Evolutionary conservation across 2,329 filamentous ascomycete species (phyloP).

Genomic region (Fusarium oligoseptatum): DNA sequence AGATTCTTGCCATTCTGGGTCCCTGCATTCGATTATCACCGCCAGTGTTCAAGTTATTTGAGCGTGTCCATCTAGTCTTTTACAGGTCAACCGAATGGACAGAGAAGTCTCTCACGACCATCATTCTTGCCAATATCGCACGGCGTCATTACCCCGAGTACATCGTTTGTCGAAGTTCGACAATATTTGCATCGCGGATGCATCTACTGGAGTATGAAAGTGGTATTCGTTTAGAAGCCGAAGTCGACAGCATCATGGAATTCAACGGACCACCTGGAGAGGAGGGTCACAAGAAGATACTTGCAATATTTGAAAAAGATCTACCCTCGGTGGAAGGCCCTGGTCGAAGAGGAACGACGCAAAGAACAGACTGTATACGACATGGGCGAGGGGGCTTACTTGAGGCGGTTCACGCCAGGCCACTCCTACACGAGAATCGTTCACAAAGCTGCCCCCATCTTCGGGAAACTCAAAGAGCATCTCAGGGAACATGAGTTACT

Average conservation of each 20-base stretch:
- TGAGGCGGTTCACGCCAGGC: slow-evolving; percentile 89
- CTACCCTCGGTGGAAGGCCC: slow-evolving; percentile 82
- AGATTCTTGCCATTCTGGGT: slow-evolving; percentile 82
- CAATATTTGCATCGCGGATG: slow-evolving; percentile 84
- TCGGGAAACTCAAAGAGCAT: slow-evolving; percentile 87
- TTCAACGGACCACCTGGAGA: slow-evolving; percentile 78
- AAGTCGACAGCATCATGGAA: slow-evolving; percentile 85
- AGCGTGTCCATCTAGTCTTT: slow-evolving; percentile 94
- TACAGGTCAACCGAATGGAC: slow-evolving; percentile 98
- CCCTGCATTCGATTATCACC: slow-evolving; percentile 86
- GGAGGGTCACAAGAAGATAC: slow-evolving; percentile 74
- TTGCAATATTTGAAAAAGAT: slow-evolving; percentile 79
- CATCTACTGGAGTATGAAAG: slow-evolving; percentile 90
- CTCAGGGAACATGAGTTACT: slow-evolving; percentile 81
- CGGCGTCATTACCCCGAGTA: slow-evolving; percentile 90
- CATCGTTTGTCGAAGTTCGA: slow-evolving; percentile 88
- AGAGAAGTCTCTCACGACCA: slow-evolving; percentile 94
- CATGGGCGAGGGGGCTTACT: slow-evolving; percentile 86
- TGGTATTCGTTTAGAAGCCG: slow-evolving; percentile 83
- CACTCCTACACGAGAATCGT: slow-evolving; percentile 95
- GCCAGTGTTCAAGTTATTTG: slow-evolving; percentile 82
- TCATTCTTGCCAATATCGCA: slow-evolving; percentile 93
- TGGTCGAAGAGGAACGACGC: slow-evolving; percentile 79
- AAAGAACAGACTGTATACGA: slow-evolving; percentile 85
- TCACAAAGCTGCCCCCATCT: slow-evolving; percentile 84